Conservation (phyloP, 306 rosid species). For the Sindora glabra region DNA sequence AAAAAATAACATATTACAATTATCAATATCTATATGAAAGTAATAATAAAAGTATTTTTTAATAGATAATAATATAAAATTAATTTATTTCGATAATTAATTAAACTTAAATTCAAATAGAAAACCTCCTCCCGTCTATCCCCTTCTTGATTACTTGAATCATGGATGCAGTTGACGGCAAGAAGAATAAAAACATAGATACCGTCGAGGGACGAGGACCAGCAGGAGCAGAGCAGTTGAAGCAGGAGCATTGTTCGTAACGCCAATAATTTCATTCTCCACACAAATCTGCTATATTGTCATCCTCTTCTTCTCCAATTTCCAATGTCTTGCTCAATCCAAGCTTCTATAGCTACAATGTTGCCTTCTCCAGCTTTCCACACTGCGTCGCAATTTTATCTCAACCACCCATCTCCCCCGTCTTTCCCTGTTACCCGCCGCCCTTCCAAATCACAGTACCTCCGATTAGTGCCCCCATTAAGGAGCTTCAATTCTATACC, state of each 20-base stretch:
- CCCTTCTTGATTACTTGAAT: too few species aligned
- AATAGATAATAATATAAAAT: too few species aligned
- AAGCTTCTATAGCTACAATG: neutral
- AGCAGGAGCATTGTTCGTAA: neutral
- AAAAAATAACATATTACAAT: too few species aligned
- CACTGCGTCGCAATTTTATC: constrained; percentile 17
- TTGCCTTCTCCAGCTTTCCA: constrained; percentile 12
- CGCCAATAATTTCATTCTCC: neutral
- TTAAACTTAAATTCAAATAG: too few species aligned
- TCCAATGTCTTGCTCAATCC: constrained; percentile 23
- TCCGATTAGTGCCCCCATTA: constrained; percentile 26
- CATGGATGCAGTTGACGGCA: too few species aligned
- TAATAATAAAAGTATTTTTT: too few species aligned
- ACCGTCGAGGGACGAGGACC: neutral
- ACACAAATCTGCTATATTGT: neutral
- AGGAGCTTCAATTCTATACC: constrained; percentile 18
- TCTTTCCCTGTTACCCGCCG: constrained; percentile 14
- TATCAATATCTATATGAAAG: too few species aligned
- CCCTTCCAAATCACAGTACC: constrained; percentile 14
- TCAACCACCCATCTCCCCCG: constrained; percentile 11
- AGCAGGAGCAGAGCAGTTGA: neutral
- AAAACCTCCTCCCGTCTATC: too few species aligned
- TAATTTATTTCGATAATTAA: too few species aligned
- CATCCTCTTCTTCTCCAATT: neutral
- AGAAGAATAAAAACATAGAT: too few species aligned